Conservation (phyloP, 2,329 filamentous ascomycete species). For the Cordyceps cateniannulata region DNA sequence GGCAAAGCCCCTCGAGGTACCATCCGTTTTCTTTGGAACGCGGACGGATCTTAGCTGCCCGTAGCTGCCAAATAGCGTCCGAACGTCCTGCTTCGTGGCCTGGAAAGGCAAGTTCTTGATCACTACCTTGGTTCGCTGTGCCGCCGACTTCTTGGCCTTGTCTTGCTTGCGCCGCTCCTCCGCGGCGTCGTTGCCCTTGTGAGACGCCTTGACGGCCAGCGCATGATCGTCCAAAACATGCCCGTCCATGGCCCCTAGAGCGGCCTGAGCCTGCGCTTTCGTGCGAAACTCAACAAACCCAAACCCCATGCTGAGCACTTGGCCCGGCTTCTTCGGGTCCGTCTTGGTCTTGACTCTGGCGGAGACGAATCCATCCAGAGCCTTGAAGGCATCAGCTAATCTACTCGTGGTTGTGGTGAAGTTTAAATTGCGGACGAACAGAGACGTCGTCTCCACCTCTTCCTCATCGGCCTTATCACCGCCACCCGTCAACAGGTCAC, state of each 20-base stretch:
- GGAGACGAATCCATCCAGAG: constrained; percentile 81
- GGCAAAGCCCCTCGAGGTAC: constrained; percentile 82
- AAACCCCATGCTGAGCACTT: constrained; percentile 93
- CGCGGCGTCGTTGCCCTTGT: constrained; percentile 80
- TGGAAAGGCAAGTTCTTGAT: constrained; percentile 99
- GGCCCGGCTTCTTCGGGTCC: constrained; percentile 83
- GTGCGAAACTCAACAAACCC: constrained; percentile 86
- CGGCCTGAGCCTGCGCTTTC: constrained; percentile 71
- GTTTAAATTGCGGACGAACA: constrained; percentile 92
- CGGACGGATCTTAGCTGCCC: constrained; percentile 89
- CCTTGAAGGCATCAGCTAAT: constrained; percentile 70
- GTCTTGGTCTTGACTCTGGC: constrained; percentile 89
- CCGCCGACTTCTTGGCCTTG: constrained; percentile 70
- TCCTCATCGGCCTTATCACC: constrained; percentile 44
- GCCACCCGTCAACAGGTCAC: constrained; percentile 59
- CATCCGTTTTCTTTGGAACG: constrained; percentile 91
- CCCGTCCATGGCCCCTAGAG: constrained; percentile 80
- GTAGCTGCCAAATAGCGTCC: constrained; percentile 79
- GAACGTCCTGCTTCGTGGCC: constrained; percentile 85
- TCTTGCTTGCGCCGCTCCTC: constrained; percentile 82
- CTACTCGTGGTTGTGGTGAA: constrained; percentile 77
- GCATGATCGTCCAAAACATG: constrained; percentile 81
- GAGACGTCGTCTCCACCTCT: constrained; percentile 60
- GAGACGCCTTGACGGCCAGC: constrained; percentile 76
- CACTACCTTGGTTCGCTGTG: constrained; percentile 82